Evolutionary conservation across 2,329 filamentous ascomycete species (phyloP).

Genomic region (Aspergillus aculeatinus): DNA sequence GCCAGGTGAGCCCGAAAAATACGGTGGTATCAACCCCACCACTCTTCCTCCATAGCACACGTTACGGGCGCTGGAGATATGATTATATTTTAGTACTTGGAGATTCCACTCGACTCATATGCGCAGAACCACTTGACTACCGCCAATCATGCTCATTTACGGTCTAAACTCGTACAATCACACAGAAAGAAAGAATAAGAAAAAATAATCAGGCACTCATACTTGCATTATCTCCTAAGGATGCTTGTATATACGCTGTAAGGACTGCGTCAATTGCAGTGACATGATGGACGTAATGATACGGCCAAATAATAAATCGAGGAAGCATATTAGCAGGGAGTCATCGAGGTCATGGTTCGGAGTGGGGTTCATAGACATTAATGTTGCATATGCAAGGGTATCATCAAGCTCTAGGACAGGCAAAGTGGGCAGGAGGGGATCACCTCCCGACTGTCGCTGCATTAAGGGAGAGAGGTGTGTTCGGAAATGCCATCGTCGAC

Average conservation of each 20-base stretch:
- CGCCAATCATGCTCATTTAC: background rate
- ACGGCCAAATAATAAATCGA: background rate
- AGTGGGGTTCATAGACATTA: background rate
- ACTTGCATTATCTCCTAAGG: background rate
- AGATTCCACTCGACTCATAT: no score
- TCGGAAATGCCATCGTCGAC: slow-evolving; percentile 20
- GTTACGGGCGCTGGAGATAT: no score
- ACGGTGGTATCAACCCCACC: no score
- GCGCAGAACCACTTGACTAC: background rate
- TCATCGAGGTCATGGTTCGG: background rate
- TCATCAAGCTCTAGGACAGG: slow-evolving; percentile 7
- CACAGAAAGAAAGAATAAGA: background rate
- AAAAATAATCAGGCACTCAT: background rate
- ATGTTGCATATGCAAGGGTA: slow-evolving; percentile 8
- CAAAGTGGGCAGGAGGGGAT: background rate
- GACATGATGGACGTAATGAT: slow-evolving; percentile 2
- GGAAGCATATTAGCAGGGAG: slow-evolving; percentile 3
- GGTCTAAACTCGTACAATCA: background rate
- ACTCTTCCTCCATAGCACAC: no score
- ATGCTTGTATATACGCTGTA: background rate
- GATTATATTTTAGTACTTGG: no score
- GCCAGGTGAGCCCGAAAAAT: background rate
- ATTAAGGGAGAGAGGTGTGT: slow-evolving; percentile 13
- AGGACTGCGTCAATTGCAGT: background rate
- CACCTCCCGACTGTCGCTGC: slow-evolving; percentile 1